Evolutionary conservation across 1,284 basidiomycete species (phyloP), one percentile per base, ranked within the genome.

Genomic region (Marasmius tenuissimus): DNA sequence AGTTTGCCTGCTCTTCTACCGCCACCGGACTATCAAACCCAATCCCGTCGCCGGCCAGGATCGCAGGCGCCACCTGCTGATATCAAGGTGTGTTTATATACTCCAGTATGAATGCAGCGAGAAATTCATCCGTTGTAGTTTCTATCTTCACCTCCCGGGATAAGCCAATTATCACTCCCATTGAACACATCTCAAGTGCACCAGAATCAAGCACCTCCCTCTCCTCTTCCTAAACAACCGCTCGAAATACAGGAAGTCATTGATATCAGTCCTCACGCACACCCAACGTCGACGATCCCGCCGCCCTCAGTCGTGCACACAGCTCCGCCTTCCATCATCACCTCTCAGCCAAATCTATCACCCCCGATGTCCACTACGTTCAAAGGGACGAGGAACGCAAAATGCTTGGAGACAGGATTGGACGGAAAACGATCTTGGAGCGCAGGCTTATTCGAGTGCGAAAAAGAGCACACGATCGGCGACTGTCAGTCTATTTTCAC

Each of bases 371-470:
- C 18, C 14, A 37, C 33, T 1, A 14, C 35, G 7, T 20, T 56
- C n/a, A 42, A 34, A 14, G 58, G 62, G 18, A 63, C 34, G 12
- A 55, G 58, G 54, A 62, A 62, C 38, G 58, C 53, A 1, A 56
- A 51, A 27, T 39, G 59, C n/a, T 49, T 52, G 35, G 58, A 53
- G 7, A 49, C 59, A 6, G 50, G 40, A 22, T 6, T 42, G n/a
- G 27, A 56, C 33, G 62, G 59, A 8, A 57, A 33, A 20, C 50
- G 63, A 34, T 56, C 54, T 16, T 64, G 63, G 63, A 64, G 60
- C 42, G 39, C 50, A 16, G 56, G 60, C 5, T 51, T 64, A 10
- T 61, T 49, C 48, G 55, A 39, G 10, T 64, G 63, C 47, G 16
- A 37, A 16, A 51, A 49, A 35, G 63, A 64, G 33, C n/a, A 50